These are phyloP conservation scores for Ophiostoma sp. DNA, from an alignment of 2,329 filamentous ascomycete species.

Conservation along the genomic window DNA sequence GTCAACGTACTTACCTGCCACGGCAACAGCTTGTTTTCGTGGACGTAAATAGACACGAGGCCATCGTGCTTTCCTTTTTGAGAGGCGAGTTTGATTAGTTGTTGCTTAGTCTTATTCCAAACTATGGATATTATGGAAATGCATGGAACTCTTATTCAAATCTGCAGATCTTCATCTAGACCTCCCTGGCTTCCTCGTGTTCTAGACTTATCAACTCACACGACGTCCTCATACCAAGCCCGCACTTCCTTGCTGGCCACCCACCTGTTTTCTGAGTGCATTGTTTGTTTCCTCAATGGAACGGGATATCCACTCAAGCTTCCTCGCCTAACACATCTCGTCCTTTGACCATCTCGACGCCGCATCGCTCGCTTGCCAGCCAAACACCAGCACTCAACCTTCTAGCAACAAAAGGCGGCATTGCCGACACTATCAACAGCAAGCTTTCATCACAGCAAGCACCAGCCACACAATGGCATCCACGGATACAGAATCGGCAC, in stretches of 20 bases:
- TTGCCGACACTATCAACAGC: too few species aligned
- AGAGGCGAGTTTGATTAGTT: not conserved
- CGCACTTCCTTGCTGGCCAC: not conserved
- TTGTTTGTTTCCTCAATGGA: not conserved
- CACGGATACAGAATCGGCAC: not conserved
- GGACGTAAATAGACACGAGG: not conserved
- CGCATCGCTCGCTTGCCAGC: not conserved
- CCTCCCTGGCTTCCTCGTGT: not conserved
- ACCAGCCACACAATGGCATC: not conserved
- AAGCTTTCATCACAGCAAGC: too few species aligned
- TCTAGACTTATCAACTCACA: not conserved
- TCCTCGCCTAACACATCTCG: not conserved
- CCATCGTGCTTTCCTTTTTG: conserved; percentile 2
- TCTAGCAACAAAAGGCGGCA: too few species aligned
- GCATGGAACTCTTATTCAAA: not conserved
- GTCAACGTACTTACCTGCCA: not conserved
- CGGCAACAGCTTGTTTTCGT: not conserved
- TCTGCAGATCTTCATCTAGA: not conserved
- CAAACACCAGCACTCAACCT: too few species aligned
- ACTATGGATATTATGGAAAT: not conserved
- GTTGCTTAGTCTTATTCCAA: too few species aligned
- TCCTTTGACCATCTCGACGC: not conserved
- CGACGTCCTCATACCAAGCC: not conserved
- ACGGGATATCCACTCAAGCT: not conserved
- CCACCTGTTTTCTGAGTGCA: not conserved